Conservation (phyloP, 257 asterid species). For the Scutellaria minor region DNA sequence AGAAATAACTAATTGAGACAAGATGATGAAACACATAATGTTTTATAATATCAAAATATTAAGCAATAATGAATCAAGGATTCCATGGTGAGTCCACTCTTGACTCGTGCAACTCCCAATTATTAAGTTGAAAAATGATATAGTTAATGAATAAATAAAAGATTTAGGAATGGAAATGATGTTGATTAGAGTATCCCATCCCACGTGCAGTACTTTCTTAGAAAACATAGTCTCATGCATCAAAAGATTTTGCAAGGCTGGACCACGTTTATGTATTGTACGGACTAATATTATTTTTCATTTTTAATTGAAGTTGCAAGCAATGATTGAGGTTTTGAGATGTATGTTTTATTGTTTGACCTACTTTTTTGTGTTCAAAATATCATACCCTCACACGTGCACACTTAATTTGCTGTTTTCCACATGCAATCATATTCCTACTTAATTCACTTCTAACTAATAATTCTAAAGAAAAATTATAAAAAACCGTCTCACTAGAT, state of each 20-base stretch:
- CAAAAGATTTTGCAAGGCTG: constrained; percentile 39
- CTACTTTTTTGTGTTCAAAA: not conserved
- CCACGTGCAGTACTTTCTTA: constrained; percentile 38
- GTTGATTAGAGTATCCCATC: constrained; percentile 18
- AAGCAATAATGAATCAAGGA: constrained; percentile 17
- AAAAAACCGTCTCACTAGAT: too few species aligned
- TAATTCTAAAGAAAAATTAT: too few species aligned
- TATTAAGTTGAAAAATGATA: not conserved
- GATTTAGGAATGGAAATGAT: constrained; percentile 33
- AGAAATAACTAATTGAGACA: constrained; percentile 16
- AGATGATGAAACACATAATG: constrained; percentile 31
- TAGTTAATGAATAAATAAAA: not conserved
- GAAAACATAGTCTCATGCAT: constrained; percentile 1
- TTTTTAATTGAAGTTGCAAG: constrained; percentile 26
- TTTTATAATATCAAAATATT: not conserved
- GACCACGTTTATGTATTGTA: constrained; percentile 31
- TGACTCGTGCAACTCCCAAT: constrained; percentile 44
- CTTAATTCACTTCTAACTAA: not conserved
- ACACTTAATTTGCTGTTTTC: constrained; percentile 22
- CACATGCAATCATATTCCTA: constrained; percentile 14
- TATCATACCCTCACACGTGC: constrained; percentile 36
- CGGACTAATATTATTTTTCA: not conserved
- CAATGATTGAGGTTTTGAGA: constrained; percentile 47
- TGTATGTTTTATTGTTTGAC: constrained; percentile 37
- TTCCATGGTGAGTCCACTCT: not conserved